These are phyloP conservation scores for Termitomyces sp. DNA, from an alignment of 768 basidiomycete genomes.

Conservation along the genomic window DNA sequence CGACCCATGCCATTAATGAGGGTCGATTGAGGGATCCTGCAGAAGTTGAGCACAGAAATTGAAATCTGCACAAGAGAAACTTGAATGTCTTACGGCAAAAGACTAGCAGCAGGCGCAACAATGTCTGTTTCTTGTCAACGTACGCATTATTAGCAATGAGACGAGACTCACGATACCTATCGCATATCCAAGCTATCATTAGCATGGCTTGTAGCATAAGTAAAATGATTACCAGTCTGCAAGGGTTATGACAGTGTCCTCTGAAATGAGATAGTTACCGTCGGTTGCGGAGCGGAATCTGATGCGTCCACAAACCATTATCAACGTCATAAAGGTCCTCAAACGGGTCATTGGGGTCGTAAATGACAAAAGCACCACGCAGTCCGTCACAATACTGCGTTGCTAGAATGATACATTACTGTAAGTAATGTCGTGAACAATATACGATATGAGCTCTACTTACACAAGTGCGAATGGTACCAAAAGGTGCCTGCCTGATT, in stretches of 20 bases:
- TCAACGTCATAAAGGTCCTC: constrained; percentile 20
- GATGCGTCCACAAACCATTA: constrained; percentile 21
- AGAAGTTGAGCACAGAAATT: background rate
- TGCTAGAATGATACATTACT: constrained; percentile 22
- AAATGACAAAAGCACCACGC: constrained; percentile 32
- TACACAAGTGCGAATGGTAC: constrained; percentile 28
- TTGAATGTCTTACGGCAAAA: background rate
- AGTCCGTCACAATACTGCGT: constrained; percentile 50
- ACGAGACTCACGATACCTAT: constrained; percentile 25
- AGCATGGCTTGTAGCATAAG: background rate
- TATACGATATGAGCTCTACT: constrained; percentile 11
- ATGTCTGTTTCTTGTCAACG: background rate
- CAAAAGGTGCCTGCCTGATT: constrained; percentile 26
- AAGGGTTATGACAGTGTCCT: constrained; percentile 41
- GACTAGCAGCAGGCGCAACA: background rate
- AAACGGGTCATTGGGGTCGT: constrained; percentile 33
- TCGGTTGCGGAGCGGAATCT: background rate
- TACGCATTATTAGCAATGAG: constrained; percentile 1
- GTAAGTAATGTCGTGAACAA: constrained; percentile 14
- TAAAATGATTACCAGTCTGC: constrained; percentile 29
- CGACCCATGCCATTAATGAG: constrained; percentile 48
- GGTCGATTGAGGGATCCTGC: constrained; percentile 23
- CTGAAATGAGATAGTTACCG: constrained; percentile 14
- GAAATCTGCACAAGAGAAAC: background rate
- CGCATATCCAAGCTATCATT: background rate